These are phyloP conservation scores for Aspergillus haitiensis DNA, from an alignment of 495 filamentous ascomycete genomes.

Conservation along the genomic window DNA sequence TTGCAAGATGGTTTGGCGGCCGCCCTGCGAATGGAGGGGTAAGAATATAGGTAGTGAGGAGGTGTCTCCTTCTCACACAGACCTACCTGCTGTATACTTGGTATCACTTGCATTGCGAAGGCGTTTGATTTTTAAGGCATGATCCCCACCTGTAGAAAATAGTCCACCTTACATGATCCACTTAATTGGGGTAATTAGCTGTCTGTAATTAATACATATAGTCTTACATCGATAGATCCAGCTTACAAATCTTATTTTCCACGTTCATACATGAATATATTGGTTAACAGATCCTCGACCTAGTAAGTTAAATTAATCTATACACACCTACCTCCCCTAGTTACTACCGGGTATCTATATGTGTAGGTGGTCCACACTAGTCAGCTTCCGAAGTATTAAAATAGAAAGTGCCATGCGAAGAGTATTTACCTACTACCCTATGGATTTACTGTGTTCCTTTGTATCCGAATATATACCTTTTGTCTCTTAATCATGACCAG, in stretches of 20 bases:
- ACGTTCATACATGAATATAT: background rate
- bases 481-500: too few species aligned
- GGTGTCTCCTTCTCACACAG: background rate
- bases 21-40: constrained; percentile 52
- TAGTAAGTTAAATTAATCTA: too few species aligned
- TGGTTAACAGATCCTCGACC: too few species aligned
- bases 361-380: too few species aligned
- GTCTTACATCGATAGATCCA: background rate
- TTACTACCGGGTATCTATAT: too few species aligned
- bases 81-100: background rate
- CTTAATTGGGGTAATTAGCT: background rate
- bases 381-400: too few species aligned
- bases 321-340: too few species aligned
- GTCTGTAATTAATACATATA: background rate
- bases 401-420: too few species aligned
- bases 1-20: constrained; percentile 56
- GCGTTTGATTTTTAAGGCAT: constrained; percentile 26
- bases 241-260: background rate
- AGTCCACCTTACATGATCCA: constrained; percentile 10
- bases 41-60: constrained; percentile 28
- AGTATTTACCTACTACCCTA: too few species aligned
- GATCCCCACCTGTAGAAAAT: constrained; percentile 16
- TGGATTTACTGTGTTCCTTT: too few species aligned
- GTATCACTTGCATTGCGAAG: constrained; percentile 30
- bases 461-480: too few species aligned